Percentiles rank a stretch among this genome's conserved stretches.
phyloP scores from a whole-genome alignment of 495 filamentous ascomycete genomes.

The Penicillium longicatenatum region DNA sequence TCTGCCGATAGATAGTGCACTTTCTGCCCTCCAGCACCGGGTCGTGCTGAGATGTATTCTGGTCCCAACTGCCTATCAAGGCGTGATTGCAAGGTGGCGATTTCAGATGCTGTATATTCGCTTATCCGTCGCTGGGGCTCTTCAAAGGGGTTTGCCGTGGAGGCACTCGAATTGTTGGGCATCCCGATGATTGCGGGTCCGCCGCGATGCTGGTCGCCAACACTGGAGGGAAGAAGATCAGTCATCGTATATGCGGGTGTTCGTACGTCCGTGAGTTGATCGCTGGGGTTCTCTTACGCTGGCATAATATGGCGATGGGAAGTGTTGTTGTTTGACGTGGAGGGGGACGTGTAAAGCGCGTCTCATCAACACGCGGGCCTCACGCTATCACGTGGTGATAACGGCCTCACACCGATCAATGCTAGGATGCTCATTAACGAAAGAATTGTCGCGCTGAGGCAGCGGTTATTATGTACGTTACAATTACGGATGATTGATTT shows the following conservation, averaged over 20 bases:
- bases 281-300: slow-evolving; percentile 35
- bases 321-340: slow-evolving; percentile 14
- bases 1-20: slow-evolving; percentile 91
- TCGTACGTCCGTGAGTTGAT: background rate
- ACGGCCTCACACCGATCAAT: background rate
- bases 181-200: slow-evolving; percentile 40
- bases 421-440: no score
- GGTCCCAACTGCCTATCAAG: slow-evolving; percentile 95
- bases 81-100: slow-evolving; percentile 81
- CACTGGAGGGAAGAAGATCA: slow-evolving; percentile 52
- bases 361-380: slow-evolving; percentile 31
- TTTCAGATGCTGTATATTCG: slow-evolving; percentile 85
- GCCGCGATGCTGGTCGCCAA: slow-evolving; percentile 75
- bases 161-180: slow-evolving; percentile 34
- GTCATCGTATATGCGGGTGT: slow-evolving; percentile 12
- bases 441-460: no score
- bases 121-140: slow-evolving; percentile 65
- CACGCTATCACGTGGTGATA: slow-evolving; percentile 47
- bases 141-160: slow-evolving; percentile 73
- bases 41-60: slow-evolving; percentile 86
- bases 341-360: slow-evolving; percentile 29
- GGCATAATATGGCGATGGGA: slow-evolving; percentile 36
- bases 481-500: no score
- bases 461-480: no score
- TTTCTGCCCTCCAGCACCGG: slow-evolving; percentile 77